phyloP scores from a whole-genome alignment of 2,329 filamentous ascomycete species.

The Nannizzia gypsea region DNA sequence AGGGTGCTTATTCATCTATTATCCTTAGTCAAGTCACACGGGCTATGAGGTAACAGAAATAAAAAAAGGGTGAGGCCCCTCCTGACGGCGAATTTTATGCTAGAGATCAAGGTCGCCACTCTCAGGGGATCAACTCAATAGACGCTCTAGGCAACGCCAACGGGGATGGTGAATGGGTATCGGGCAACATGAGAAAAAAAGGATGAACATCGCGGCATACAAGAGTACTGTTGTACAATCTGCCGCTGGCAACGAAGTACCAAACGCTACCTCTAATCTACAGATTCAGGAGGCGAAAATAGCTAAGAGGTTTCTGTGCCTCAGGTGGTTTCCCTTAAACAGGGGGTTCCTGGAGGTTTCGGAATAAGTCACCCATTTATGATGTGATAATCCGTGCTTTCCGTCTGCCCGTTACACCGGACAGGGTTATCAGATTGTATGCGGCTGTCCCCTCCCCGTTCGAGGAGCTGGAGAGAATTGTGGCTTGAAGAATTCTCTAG shows the following conservation, averaged over 20 bases:
- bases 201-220: neutral
- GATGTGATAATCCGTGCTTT: neutral
- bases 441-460: neutral
- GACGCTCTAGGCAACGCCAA: neutral
- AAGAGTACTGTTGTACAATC: neutral
- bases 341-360: neutral
- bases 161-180: neutral
- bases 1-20: neutral
- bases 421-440: neutral
- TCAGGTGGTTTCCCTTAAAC: neutral
- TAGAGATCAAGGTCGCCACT: neutral
- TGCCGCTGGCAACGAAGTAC: neutral
- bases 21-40: neutral
- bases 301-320: neutral
- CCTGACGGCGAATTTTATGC: neutral
- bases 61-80: neutral
- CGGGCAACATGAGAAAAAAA: neutral
- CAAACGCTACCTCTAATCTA: neutral
- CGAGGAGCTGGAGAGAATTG: neutral
- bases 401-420: neutral
- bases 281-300: neutral
- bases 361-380: neutral
- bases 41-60: neutral
- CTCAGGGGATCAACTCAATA: neutral
- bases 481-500: neutral